Conservation (phyloP, 805 yeast species). For the Wickerhamomyces sydowiorum region DNA sequence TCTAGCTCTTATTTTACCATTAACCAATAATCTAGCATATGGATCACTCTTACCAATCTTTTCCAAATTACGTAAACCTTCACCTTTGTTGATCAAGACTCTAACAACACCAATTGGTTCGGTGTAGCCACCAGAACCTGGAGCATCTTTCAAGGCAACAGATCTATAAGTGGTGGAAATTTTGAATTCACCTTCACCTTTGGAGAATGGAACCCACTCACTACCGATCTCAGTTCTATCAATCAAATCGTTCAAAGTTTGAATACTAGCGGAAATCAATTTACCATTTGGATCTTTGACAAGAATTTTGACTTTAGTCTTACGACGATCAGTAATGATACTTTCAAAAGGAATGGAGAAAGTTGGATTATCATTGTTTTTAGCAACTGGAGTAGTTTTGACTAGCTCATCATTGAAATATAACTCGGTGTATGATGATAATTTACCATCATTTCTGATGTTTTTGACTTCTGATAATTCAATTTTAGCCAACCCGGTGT, state of each 20-base stretch:
- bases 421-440: conserved; percentile 66
- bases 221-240: conserved; percentile 71
- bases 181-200: conserved; percentile 67
- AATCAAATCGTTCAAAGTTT: conserved; percentile 56
- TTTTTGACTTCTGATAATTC: conserved; percentile 60
- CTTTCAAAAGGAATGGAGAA: conserved; percentile 63
- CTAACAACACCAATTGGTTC: conserved; percentile 93
- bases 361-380: conserved; percentile 59
- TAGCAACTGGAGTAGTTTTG: conserved; percentile 50
- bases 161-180: conserved; percentile 81
- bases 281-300: conserved; percentile 58
- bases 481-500: conserved; percentile 83
- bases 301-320: conserved; percentile 60
- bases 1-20: conserved; percentile 71
- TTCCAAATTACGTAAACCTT: conserved; percentile 76
- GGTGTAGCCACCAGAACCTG: conserved; percentile 77
- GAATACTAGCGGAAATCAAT: conserved; percentile 53
- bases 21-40: conserved; percentile 72
- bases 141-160: conserved; percentile 61
- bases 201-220: conserved; percentile 67
- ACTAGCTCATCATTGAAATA: conserved; percentile 56
- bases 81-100: conserved; percentile 63
- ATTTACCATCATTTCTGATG: conserved; percentile 37
- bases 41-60: conserved; percentile 91
- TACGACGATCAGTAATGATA: conserved; percentile 66